Evolutionary conservation across 345 rosid genomes (phyloP).

Genomic region (Eucalyptus microcorys): DNA sequence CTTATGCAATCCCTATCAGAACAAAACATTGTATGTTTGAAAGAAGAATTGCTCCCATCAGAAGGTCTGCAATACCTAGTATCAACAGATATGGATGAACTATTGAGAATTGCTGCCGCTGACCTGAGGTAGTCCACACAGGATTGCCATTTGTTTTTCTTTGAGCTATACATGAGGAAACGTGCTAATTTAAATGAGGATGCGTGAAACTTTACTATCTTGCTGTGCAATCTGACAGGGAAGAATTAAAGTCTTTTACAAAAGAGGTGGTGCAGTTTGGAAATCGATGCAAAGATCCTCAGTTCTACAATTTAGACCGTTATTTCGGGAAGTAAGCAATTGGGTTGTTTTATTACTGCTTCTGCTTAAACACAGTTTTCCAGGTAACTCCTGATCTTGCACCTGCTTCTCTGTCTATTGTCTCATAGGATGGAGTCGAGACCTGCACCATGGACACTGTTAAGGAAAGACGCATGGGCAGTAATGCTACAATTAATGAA

Average conservation of each 20-base stretch:
- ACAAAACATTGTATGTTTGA: slow-evolving; percentile 51
- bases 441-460: slow-evolving; percentile 31
- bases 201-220: neutral
- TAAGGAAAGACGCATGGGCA: slow-evolving; percentile 57
- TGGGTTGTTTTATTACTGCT: neutral
- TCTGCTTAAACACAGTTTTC: neutral
- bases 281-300: slow-evolving; percentile 94
- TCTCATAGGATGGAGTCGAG: slow-evolving; percentile 66
- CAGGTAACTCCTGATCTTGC: neutral
- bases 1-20: slow-evolving; percentile 80
- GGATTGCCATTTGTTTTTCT: neutral
- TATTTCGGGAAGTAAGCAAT: slow-evolving; percentile 65
- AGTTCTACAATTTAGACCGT: slow-evolving; percentile 83
- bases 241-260: slow-evolving; percentile 68
- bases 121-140: slow-evolving; percentile 48
- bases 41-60: slow-evolving; percentile 75
- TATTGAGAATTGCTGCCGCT: slow-evolving; percentile 65
- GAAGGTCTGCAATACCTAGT: slow-evolving; percentile 74
- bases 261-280: slow-evolving; percentile 96
- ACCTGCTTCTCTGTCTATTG: neutral
- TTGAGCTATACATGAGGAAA: neutral
- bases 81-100: slow-evolving; percentile 77
- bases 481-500: slow-evolving; percentile 58
- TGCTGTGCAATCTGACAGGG: slow-evolving; percentile 26
- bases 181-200: neutral